Conservation (phyloP, 2,329 filamentous ascomycete species). For the Onygena corvina region DNA sequence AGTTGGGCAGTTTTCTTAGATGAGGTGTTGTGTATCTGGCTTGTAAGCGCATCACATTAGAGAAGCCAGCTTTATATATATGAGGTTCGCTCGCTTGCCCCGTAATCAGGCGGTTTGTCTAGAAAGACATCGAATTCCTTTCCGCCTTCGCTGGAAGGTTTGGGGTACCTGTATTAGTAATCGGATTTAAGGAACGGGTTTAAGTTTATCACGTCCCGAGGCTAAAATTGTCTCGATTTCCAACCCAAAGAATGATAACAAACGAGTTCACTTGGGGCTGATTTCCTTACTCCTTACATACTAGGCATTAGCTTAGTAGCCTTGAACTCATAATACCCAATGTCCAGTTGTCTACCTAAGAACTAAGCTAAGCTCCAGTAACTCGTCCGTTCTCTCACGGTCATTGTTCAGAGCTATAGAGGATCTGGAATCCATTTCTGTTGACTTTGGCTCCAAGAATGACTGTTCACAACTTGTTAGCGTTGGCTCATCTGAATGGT, state of each 20-base stretch:
- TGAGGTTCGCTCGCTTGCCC: not conserved
- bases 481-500: conserved; percentile 12
- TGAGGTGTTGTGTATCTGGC: not conserved
- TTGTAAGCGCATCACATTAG: not conserved
- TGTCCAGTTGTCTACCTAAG: not conserved
- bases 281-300: too few relatives aligned
- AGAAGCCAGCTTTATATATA: not conserved
- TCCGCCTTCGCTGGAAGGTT: not conserved
- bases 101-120: not conserved
- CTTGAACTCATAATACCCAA: too few relatives aligned
- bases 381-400: not conserved
- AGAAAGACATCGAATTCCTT: not conserved
- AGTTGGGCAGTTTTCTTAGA: not conserved
- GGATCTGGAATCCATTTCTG: conserved; percentile 26
- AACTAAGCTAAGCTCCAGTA: not conserved
- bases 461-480: conserved; percentile 19
- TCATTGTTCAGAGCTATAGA: conserved; percentile 1
- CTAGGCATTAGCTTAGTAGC: too few relatives aligned
- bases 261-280: too few relatives aligned
- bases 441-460: conserved; percentile 26
- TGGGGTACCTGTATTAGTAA: not conserved
- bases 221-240: too few relatives aligned
- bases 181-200: not conserved
- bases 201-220: not conserved
- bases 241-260: too few relatives aligned